Base-by-base conservation (phyloP, 768 basidiomycete species). In the Serpula lacrymans region DNA sequence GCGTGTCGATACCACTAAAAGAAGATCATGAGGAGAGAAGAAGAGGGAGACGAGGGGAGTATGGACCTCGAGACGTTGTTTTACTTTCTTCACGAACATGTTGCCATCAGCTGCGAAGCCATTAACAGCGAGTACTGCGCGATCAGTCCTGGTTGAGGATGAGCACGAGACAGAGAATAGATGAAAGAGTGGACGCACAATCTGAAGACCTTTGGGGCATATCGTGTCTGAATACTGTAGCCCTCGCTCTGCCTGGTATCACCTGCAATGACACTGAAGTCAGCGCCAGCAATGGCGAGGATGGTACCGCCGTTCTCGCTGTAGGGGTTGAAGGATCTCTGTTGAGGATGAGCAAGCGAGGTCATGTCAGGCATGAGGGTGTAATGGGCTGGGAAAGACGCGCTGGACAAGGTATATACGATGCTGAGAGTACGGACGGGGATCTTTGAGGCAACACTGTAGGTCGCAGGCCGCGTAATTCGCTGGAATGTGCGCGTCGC, bases 101-200 rank as follows among this genome's bases (percentile, higher is more conserved):
- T 94, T 94, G 18, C 91, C 95, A 59, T 99, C 96, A 34, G 94
- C 96, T 30, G 91, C 88, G 60, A 97, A 98, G 7, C 96, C 96
- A 53, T 97, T 96, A 26, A 96, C 91, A 14, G 95, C 93, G 16
- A 99, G 72, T 5, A 93, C 90, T 23, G 89, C 89, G 54, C 83
- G 88, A 67, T 93, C 90, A 13, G 91, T 95, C 59, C 92, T 95
- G 62, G 29, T 22, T 17, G 12, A 20, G 14, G 22, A 22, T 13
- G 26, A 34, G 27, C 9, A 28, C 17, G 22, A 22, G 25, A n/a
- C 23, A n/a, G 16, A n/a, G 22, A 9, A 23, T 17, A 13, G n/a
- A 9, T 25, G n/a, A 4, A 37, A 25, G 20, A 58, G 39, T 9
- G 32, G 46, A 44, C 90, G 67, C 55, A 96, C 90, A 99, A 65